A percentile compares a stretch with the other conserved stretches of the same genome.
Conservation (phyloP, 169 alveolate genomes). For the Perkinsus olseni region DNA sequence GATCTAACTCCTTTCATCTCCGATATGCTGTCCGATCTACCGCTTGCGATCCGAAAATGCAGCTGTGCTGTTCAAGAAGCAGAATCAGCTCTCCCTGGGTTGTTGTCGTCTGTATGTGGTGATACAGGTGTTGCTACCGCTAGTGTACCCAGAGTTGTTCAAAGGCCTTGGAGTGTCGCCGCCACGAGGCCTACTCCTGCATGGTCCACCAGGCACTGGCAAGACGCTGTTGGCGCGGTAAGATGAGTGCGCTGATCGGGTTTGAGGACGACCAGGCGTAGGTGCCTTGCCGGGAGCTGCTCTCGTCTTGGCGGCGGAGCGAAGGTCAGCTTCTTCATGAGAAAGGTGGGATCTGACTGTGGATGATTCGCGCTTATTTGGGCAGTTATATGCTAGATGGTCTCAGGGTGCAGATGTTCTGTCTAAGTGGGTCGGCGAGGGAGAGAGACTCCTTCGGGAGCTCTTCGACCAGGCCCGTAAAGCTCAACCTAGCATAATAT, state of each 20-base stretch:
- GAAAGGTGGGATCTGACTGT: background rate
- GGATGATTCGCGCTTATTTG: background rate
- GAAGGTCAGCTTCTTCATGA: background rate
- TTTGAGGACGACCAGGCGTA: background rate
- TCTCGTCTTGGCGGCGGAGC: background rate
- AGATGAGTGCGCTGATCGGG: background rate
- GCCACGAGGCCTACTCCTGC: constrained; percentile 82
- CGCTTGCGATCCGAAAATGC: too few species aligned
- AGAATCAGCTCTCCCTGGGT: background rate
- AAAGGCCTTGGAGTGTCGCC: constrained; percentile 87
- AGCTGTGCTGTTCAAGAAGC: too few species aligned
- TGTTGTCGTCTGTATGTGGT: constrained; percentile 82
- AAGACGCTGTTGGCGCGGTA: background rate
- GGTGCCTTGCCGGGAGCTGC: background rate
- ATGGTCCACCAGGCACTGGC: constrained; percentile 80
- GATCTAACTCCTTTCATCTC: too few species aligned
- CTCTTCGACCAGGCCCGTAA: constrained; percentile 92
- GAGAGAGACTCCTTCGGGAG: constrained; percentile 89
- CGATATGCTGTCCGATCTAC: too few species aligned
- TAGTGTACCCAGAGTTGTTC: constrained; percentile 93
- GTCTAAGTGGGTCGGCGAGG: constrained; percentile 98
- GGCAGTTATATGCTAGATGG: background rate
- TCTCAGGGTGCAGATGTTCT: constrained; percentile 92
- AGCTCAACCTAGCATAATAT: constrained; percentile 93
- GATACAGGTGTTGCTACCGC: constrained; percentile 61